phyloP scores from a whole-genome alignment of 1,284 basidiomycete genomes.

The Sphagnurus paluster region DNA sequence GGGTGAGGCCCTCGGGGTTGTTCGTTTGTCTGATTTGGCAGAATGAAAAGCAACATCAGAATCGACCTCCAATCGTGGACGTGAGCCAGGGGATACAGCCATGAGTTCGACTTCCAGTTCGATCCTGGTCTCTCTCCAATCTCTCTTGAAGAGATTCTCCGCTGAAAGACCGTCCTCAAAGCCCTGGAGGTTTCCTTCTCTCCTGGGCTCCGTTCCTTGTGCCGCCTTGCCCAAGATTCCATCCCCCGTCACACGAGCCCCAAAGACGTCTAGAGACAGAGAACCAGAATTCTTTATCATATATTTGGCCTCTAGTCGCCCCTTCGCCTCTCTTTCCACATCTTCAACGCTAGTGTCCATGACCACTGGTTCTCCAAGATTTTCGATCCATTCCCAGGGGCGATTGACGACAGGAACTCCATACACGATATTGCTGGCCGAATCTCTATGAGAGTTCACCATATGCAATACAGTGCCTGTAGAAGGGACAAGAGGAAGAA shows the following conservation, averaged over 20 bases:
- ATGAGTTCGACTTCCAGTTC: slow-evolving; percentile 31
- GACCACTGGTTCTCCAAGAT: slow-evolving; percentile 58
- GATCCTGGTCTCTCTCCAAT: slow-evolving; percentile 68
- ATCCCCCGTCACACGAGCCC: slow-evolving; percentile 63
- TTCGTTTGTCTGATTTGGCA: slow-evolving; percentile 20
- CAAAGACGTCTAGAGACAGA: slow-evolving; percentile 73
- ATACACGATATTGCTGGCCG: slow-evolving; percentile 47
- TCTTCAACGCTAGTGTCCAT: slow-evolving; percentile 43
- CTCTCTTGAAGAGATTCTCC: slow-evolving; percentile 68
- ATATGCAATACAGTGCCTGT: slow-evolving; percentile 56
- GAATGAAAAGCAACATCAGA: slow-evolving; percentile 20
- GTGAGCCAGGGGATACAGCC: slow-evolving; percentile 12
- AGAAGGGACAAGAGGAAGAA: slow-evolving; percentile 55
- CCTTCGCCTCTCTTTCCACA: slow-evolving; percentile 38
- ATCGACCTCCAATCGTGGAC: slow-evolving; percentile 30
- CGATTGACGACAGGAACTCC: slow-evolving; percentile 62
- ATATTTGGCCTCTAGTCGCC: slow-evolving; percentile 32
- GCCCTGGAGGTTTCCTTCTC: slow-evolving; percentile 47
- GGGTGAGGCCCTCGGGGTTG: slow-evolving; percentile 41
- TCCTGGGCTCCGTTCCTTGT: slow-evolving; percentile 30
- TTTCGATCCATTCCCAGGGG: slow-evolving; percentile 86
- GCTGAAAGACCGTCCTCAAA: slow-evolving; percentile 65
- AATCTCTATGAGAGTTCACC: slow-evolving; percentile 54
- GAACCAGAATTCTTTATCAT: slow-evolving; percentile 66
- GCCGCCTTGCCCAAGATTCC: slow-evolving; percentile 35